Evolutionary conservation across 2,329 filamentous ascomycete genomes (phyloP).

Genomic region (Tolypocladium paradoxum): DNA sequence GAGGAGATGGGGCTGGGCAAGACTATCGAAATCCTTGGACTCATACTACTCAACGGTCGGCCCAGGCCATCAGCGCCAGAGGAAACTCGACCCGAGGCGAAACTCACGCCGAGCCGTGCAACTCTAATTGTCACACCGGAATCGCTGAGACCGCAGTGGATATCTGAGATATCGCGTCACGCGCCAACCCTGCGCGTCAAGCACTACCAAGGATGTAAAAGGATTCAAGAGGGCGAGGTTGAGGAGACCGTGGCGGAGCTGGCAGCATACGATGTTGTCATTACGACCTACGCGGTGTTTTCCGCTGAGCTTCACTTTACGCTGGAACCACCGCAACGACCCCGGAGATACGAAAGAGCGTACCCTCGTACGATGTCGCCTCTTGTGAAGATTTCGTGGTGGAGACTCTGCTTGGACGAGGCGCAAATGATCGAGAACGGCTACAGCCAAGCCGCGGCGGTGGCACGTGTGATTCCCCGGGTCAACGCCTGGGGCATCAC

Average conservation of each 20-base stretch:
- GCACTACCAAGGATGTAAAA: slow-evolving; percentile 42
- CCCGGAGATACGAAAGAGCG: slow-evolving; percentile 52
- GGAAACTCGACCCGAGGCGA: slow-evolving; percentile 20
- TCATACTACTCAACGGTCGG: slow-evolving; percentile 52
- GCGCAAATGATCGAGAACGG: slow-evolving; percentile 92
- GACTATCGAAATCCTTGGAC: slow-evolving; percentile 62
- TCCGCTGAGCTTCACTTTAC: slow-evolving; percentile 72
- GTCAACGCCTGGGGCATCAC: slow-evolving; percentile 87
- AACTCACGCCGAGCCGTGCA: slow-evolving; percentile 38
- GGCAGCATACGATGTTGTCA: slow-evolving; percentile 43
- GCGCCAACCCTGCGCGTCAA: slow-evolving; percentile 46
- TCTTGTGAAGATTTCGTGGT: slow-evolving; percentile 74
- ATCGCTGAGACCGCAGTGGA: slow-evolving; percentile 49
- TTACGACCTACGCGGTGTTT: slow-evolving; percentile 62
- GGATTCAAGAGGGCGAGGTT: slow-evolving; percentile 22
- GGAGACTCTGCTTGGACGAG: slow-evolving; percentile 69
- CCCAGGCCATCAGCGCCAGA: neutral
- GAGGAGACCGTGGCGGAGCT: slow-evolving; percentile 32
- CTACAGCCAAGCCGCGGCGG: slow-evolving; percentile 68
- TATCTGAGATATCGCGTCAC: slow-evolving; percentile 46
- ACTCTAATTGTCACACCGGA: slow-evolving; percentile 53
- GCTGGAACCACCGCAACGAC: slow-evolving; percentile 55
- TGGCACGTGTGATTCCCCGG: slow-evolving; percentile 71
- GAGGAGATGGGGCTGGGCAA: slow-evolving; percentile 82
- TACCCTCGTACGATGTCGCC: slow-evolving; percentile 62